Evolutionary conservation across 768 basidiomycete genomes (phyloP), one percentile per base, ranked within the genome.

Genomic region (Hemileccinum rubropunctum): DNA sequence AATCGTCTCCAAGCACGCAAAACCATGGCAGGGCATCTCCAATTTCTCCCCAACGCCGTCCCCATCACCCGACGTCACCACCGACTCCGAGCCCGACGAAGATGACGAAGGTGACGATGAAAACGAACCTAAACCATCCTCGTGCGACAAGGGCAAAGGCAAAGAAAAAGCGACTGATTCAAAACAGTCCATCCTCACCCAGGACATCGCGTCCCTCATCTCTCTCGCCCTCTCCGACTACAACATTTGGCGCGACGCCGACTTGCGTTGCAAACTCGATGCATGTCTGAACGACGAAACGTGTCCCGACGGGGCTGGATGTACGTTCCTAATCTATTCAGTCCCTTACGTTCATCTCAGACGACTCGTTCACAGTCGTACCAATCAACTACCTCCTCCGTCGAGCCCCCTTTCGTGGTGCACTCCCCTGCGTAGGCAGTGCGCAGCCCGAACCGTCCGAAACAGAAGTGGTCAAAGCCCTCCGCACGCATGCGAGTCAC

Each of bases 201-300:
- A 75, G 37, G 83, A 84, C 53, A 73, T 77, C 41, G 75, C 75
- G 3, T 63, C 65, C 10, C 70, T 88, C 30, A 55, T 84, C 18
- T 69, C 60, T 2, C 76, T 91, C 4, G 76, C 87, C 0, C 68
- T 92, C n/a, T 86, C 88, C 5, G 80, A 88, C 59, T 80, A 88
- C 64, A 73, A 76, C 8, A 62, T 90, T 9, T 91, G 86, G 88
- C 60, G 66, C 3, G 78, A 88, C 58, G 66, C 76, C 0, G 81
- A 82, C 44, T 60, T 88, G 10, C 69, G 79, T 21, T 65, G 74
- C 45, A 74, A 69, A 27, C 66, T 84, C 13, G 80, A 80, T 33
- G 51, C 61, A 23, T 50, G 57, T 62, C 30, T 60, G 52, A 50
- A 10, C 10, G 45, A 52, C 17, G 59, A 49, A 9, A 33, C 23